Percentiles rank a stretch among this genome's conserved stretches.
phyloP scores from a whole-genome alignment of 2,329 filamentous ascomycete genomes.

The Ophiostoma quercus region DNA sequence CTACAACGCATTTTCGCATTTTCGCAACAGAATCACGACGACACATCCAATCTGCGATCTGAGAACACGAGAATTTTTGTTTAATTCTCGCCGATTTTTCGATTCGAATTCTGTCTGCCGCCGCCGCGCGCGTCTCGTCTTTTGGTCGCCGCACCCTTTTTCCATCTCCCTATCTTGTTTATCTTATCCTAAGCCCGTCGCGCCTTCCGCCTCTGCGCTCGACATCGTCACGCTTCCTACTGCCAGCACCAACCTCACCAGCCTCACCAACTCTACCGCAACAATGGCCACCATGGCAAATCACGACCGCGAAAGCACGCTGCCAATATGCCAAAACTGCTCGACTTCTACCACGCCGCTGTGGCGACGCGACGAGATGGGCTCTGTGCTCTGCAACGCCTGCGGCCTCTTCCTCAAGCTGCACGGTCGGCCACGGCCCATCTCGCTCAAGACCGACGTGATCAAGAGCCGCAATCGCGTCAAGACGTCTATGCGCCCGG shows the following conservation, averaged over 20 bases:
- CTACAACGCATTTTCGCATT: background rate
- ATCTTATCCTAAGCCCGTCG: slow-evolving; percentile 6
- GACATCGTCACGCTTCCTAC: too few relatives aligned
- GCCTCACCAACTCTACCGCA: background rate
- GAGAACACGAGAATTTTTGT: background rate
- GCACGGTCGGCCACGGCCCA: slow-evolving; percentile 86
- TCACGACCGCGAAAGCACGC: slow-evolving; percentile 56
- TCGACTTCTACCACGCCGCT: slow-evolving; percentile 90
- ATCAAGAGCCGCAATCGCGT: slow-evolving; percentile 99
- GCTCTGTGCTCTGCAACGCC: slow-evolving; percentile 95
- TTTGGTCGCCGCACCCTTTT: background rate
- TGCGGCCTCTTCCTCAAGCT: slow-evolving; percentile 97
- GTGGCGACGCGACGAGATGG: slow-evolving; percentile 95
- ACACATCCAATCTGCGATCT: background rate
- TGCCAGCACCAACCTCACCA: background rate
- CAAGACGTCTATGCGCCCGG: slow-evolving; percentile 69
- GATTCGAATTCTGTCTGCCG: background rate
- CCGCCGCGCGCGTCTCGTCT: background rate
- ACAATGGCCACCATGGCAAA: slow-evolving; percentile 50
- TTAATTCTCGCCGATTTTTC: background rate
- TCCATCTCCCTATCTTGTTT: slow-evolving; percentile 10
- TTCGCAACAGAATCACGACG: background rate
- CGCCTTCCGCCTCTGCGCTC: background rate
- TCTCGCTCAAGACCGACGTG: slow-evolving; percentile 96
- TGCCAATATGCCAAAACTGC: slow-evolving; percentile 97